Evolutionary conservation across 306 rosid genomes (phyloP), one percentile per base, ranked within the genome.

Genomic region (Rosa multiflora): DNA sequence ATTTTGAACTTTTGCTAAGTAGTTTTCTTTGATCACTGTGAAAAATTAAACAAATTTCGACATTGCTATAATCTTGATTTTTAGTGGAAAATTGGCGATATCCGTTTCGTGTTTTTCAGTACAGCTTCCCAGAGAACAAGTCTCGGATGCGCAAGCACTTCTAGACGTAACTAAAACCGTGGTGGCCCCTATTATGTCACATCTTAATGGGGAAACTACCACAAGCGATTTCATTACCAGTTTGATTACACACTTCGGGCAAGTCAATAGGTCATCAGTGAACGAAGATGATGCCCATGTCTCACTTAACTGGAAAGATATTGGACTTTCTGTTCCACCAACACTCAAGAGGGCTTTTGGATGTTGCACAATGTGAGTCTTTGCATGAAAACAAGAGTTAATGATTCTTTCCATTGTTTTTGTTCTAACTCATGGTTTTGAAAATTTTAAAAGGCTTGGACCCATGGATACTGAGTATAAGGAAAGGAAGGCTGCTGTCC

Each of bases 71-170:
- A 14, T 35, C n/a, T 17, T 66, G 46, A 1, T 2, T 66, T 63
- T 4, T 10, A 61, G 8, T 61, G 17, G 11, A 11, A 4, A 13
- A 32, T 7, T 63, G 32, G 40, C 37, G 37, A 32, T 32, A 32
- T 32, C 37, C 37, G 20, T 64, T 63, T 56, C 11, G 39, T 37
- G 14, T 20, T 12, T 83, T 81, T 63, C 87, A 91, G 97, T 93
- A 32, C 83, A 84, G 83, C 85, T 85, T 77, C 97, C 98, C 0
- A 82, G 94, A 73, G 97, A 91, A 66, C 92, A 91, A 74, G 91
- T 89, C 62, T 91, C 94, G 4, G 98, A 93, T 78, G 97, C 94
- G 0, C 91, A 91, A 76, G 94, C 93, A 0, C 78, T 91, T 44
- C 76, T 88, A 48, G 94, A 88, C 70, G 69, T 91, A 4, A 87